These are phyloP conservation scores for Hypoxylon subgilvum DNA, from an alignment of 495 filamentous ascomycete genomes.

Conservation along the genomic window DNA sequence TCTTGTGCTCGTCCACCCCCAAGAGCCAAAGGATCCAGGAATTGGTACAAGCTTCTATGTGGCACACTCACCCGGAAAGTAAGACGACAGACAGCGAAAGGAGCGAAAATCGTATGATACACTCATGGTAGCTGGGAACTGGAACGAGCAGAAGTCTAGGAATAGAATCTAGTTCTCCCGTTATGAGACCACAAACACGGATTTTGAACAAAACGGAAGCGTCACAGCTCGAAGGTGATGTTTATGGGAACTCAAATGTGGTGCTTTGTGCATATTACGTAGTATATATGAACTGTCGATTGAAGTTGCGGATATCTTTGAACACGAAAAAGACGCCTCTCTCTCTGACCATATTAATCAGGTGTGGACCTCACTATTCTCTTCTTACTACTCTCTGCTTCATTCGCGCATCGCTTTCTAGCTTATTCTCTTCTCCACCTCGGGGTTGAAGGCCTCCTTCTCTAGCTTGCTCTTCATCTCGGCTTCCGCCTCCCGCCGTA, in stretches of 20 bases:
- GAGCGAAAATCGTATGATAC: no score
- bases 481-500: constrained; percentile 67
- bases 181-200: background rate
- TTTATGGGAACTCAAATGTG: constrained; percentile 1
- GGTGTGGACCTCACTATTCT: constrained; percentile 15
- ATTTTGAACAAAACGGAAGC: background rate
- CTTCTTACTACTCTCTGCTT: no score
- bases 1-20: no score
- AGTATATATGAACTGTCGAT: constrained; percentile 27
- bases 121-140: no score
- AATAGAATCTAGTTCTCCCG: no score
- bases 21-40: no score
- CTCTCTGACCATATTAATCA: background rate
- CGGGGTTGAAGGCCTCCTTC: constrained; percentile 35
- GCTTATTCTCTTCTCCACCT: constrained; percentile 41
- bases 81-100: no score
- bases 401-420: constrained; percentile 14
- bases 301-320: constrained; percentile 32
- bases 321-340: constrained; percentile 10
- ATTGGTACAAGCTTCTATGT: no score
- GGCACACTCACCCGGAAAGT: no score
- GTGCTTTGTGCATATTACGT: constrained; percentile 35
- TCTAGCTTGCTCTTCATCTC: constrained; percentile 44
- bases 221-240: background rate
- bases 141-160: no score